Percentiles rank a stretch among this genome's conserved stretches.
These are phyloP conservation scores for Mycena rebaudengoi DNA, from an alignment of 768 basidiomycete species.

Conservation along the genomic window DNA sequence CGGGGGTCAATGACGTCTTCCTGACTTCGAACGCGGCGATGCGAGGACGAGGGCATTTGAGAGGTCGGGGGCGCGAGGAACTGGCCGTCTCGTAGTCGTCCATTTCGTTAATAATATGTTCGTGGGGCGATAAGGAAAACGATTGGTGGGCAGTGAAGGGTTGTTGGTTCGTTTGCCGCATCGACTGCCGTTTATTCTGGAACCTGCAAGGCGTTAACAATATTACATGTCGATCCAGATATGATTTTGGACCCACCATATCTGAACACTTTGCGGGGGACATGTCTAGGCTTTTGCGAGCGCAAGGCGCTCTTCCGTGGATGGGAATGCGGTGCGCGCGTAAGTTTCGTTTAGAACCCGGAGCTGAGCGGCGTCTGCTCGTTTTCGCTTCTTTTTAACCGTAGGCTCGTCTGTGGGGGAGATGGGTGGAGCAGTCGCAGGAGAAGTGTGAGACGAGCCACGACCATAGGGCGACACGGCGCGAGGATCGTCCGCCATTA, in stretches of 20 bases:
- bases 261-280: constrained; percentile 87
- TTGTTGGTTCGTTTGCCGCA: constrained; percentile 81
- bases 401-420: constrained; percentile 69
- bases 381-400: constrained; percentile 89
- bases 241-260: constrained; percentile 64
- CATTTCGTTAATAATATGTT: constrained; percentile 50
- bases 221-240: constrained; percentile 23
- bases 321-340: constrained; percentile 84
- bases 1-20: constrained; percentile 55
- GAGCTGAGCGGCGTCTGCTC: constrained; percentile 82
- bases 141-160: constrained; percentile 61
- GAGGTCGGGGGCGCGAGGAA: constrained; percentile 41
- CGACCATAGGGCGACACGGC: constrained; percentile 56
- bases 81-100: constrained; percentile 41
- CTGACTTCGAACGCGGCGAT: constrained; percentile 54
- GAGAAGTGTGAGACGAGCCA: constrained; percentile 42
- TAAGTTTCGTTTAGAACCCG: constrained; percentile 86
- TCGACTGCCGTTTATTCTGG: constrained; percentile 87
- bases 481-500: constrained; percentile 45
- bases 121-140: constrained; percentile 52
- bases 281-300: constrained; percentile 82
- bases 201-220: constrained; percentile 62
- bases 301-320: constrained; percentile 84
- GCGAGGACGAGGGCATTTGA: constrained; percentile 38
- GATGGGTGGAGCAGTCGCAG: constrained; percentile 51